Percentiles rank a stretch among this genome's conserved stretches.
Evolutionary conservation across 73 alveolate genomes (phyloP).

Genomic region (Paraurostyla sp.): DNA sequence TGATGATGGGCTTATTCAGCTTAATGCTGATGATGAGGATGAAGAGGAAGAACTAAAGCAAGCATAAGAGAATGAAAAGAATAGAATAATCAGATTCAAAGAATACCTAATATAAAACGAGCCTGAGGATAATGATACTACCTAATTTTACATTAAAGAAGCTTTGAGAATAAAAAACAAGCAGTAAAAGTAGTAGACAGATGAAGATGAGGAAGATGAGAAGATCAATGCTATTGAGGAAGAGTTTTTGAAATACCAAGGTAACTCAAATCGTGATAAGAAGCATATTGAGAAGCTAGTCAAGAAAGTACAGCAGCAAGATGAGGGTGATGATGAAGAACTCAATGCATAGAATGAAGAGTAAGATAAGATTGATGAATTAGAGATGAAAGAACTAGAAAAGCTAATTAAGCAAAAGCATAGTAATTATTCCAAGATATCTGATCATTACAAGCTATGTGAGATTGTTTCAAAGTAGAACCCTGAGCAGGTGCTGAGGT

Average conservation of each 20-base stretch:
- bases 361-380: slow-evolving; percentile 4
- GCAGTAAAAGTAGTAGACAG: neutral
- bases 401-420: slow-evolving; percentile 34
- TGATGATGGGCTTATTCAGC: neutral
- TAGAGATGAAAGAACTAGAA: slow-evolving; percentile 35
- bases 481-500: slow-evolving; percentile 40
- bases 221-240: slow-evolving; percentile 1
- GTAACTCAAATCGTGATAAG: slow-evolving; percentile 5
- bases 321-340: slow-evolving; percentile 16
- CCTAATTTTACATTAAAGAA: slow-evolving; percentile 34
- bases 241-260: slow-evolving; percentile 8
- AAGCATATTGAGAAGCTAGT: slow-evolving; percentile 29
- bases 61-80: neutral
- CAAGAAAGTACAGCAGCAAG: slow-evolving; percentile 15
- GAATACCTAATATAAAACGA: slow-evolving; percentile 10
- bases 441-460: slow-evolving; percentile 50
- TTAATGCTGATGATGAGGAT: neutral
- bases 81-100: neutral
- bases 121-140: neutral
- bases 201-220: slow-evolving; percentile 41
- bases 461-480: slow-evolving; percentile 17
- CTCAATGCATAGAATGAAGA: neutral
- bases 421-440: slow-evolving; percentile 21
- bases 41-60: neutral
- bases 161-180: slow-evolving; percentile 17